These are phyloP conservation scores for Hevea brasiliensis DNA, from an alignment of 345 rosid genomes.

Conservation along the genomic window DNA sequence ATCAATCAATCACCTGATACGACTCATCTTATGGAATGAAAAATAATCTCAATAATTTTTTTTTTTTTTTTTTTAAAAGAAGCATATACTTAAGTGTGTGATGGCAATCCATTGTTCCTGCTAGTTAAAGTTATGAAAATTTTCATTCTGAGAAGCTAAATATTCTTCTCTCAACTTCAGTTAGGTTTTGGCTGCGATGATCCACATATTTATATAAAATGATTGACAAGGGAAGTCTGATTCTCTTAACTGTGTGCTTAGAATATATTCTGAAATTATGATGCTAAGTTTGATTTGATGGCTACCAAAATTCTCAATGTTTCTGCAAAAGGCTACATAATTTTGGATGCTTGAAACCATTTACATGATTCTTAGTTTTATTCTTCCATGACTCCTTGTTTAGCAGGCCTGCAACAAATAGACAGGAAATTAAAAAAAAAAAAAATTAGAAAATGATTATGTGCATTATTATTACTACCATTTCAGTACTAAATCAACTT, in stretches of 20 bases:
- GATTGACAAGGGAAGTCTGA: neutral
- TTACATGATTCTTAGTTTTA: neutral
- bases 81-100: neutral
- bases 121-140: slow-evolving; percentile 3
- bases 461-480: too few relatives aligned
- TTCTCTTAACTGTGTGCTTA: neutral
- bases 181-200: slow-evolving; percentile 1
- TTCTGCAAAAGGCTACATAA: neutral
- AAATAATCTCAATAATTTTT: too few relatives aligned
- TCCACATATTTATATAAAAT: neutral
- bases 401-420: too few relatives aligned
- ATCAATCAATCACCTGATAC: too few relatives aligned
- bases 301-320: neutral
- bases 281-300: slow-evolving; percentile 1
- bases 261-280: neutral
- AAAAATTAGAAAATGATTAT: too few relatives aligned
- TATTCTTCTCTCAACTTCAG: neutral
- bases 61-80: too few relatives aligned
- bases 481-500: too few relatives aligned
- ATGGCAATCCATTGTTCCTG: neutral
- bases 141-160: neutral
- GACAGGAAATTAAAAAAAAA: too few relatives aligned
- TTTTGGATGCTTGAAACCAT: neutral
- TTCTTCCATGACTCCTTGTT: too few relatives aligned
- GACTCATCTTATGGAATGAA: too few relatives aligned